These are phyloP conservation scores for Suillus subaureus DNA, from an alignment of 768 basidiomycete species.

Conservation along the genomic window DNA sequence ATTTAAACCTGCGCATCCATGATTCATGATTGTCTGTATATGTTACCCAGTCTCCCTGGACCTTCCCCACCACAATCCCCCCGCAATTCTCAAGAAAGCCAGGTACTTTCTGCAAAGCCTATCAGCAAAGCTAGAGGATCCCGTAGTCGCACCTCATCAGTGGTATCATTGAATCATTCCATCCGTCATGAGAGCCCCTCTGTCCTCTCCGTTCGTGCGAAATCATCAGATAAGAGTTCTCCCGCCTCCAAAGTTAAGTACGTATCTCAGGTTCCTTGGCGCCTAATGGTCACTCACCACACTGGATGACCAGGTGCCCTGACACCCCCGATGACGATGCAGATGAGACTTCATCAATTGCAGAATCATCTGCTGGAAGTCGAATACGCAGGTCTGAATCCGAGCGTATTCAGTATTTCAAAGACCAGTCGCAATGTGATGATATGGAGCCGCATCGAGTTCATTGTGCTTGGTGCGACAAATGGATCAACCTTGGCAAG, in stretches of 20 bases:
- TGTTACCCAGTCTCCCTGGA: constrained; percentile 25
- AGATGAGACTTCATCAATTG: constrained; percentile 50
- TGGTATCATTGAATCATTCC: not conserved
- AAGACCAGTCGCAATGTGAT: constrained; percentile 60
- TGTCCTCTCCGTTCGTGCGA: constrained; percentile 4
- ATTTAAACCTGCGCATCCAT: not conserved
- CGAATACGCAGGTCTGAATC: constrained; percentile 57
- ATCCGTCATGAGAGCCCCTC: constrained; percentile 9
- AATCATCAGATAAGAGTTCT: constrained; percentile 5
- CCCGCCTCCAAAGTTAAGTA: not conserved
- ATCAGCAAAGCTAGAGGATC: constrained; percentile 18
- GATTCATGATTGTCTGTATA: not conserved
- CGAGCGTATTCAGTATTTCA: constrained; percentile 66
- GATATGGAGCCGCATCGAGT: constrained; percentile 58
- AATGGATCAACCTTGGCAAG: constrained; percentile 58
- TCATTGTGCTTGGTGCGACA: constrained; percentile 60
- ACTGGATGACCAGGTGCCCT: constrained; percentile 5
- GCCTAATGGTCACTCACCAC: not conserved
- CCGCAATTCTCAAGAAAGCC: constrained; percentile 14
- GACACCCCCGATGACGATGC: constrained; percentile 29
- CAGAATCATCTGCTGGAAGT: constrained; percentile 51
- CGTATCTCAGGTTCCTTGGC: not conserved
- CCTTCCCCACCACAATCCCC: constrained; percentile 24
- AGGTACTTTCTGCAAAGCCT: constrained; percentile 23
- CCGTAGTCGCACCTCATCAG: constrained; percentile 23